Percentiles rank a stretch among this genome's conserved stretches.
Conservation (phyloP, 805 yeast species). For the Candida dendrica region DNA sequence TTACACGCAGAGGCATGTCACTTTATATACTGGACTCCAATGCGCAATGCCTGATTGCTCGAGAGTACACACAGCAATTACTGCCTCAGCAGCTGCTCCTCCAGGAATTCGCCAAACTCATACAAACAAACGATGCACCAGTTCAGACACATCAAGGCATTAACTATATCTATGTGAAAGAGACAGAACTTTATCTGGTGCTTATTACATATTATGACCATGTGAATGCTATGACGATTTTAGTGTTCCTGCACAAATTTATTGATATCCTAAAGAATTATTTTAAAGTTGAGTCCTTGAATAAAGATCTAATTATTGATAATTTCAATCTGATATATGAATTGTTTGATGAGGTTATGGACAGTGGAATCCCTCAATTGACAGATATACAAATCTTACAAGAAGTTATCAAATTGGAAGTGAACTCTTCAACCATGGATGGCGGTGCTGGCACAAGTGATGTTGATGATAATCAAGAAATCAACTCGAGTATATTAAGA, state of each 20-base stretch:
- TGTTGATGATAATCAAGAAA: conserved; percentile 22
- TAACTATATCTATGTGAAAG: conserved; percentile 46
- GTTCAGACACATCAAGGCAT: conserved; percentile 31
- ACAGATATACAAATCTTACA: conserved; percentile 73
- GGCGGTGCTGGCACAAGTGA: conserved; percentile 9
- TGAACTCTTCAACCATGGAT: conserved; percentile 26
- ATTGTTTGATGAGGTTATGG: conserved; percentile 84
- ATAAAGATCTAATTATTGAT: conserved; percentile 58
- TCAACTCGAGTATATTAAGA: conserved; percentile 67
- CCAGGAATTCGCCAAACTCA: conserved; percentile 19
- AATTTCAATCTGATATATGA: conserved; percentile 73
- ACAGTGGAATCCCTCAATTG: conserved; percentile 78
- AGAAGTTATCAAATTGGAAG: conserved; percentile 66
- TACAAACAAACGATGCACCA: conserved; percentile 13
- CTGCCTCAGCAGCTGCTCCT: conserved; percentile 24
- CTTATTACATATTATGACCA: conserved; percentile 19
- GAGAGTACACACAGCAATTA: conserved; percentile 69
- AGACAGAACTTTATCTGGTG: conserved; percentile 35
- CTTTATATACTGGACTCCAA: conserved; percentile 60
- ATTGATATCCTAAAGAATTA: conserved; percentile 38
- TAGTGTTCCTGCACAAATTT: conserved; percentile 47
- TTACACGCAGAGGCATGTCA: not conserved
- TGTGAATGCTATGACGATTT: conserved; percentile 47
- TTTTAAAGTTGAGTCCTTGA: conserved; percentile 32
- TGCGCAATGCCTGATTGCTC: conserved; percentile 58